Evolutionary conservation across 2,329 filamentous ascomycete species (phyloP).

Genomic region (Cladosporium sp.): DNA sequence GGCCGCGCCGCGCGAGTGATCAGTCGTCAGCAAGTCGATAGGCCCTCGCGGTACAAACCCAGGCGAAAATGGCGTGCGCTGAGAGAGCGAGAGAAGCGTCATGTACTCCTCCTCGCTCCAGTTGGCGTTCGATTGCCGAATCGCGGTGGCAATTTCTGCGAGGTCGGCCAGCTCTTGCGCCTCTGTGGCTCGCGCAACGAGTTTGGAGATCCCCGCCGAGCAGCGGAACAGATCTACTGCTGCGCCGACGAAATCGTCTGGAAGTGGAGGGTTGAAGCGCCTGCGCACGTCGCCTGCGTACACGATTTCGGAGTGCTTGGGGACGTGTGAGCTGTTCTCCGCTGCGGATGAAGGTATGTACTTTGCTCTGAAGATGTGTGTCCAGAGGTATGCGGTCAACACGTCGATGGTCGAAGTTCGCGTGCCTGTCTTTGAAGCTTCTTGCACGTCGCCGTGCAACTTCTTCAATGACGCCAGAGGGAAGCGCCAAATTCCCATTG

Average conservation of each 20-base stretch:
- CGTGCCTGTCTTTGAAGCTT: not conserved
- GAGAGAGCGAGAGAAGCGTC: not conserved
- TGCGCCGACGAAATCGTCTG: not conserved
- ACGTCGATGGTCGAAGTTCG: slow-evolving; percentile 3
- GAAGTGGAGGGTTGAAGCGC: slow-evolving; percentile 9
- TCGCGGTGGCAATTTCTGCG: not conserved
- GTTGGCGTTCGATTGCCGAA: not conserved
- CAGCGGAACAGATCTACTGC: slow-evolving; percentile 8
- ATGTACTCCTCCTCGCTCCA: slow-evolving; percentile 5
- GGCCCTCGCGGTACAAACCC: slow-evolving; percentile 10
- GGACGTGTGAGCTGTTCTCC: not conserved
- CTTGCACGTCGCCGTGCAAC: not conserved
- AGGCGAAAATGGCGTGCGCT: slow-evolving; percentile 3
- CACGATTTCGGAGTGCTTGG: not conserved
- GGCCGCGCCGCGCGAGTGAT: slow-evolving; percentile 6
- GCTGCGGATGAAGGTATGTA: not conserved
- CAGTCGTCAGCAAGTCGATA: slow-evolving; percentile 11
- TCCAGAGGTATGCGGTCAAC: slow-evolving; percentile 12
- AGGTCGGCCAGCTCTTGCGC: not conserved
- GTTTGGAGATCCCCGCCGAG: not conserved
- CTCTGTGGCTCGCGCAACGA: not conserved
- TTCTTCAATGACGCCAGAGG: not conserved
- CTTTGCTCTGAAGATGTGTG: slow-evolving; percentile 7
- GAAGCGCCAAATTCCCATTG: slow-evolving; percentile 8
- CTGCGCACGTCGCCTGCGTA: slow-evolving; percentile 4